Evolutionary conservation across 2,329 filamentous ascomycete genomes (phyloP).

Genomic region (Colletotrichum sp.): DNA sequence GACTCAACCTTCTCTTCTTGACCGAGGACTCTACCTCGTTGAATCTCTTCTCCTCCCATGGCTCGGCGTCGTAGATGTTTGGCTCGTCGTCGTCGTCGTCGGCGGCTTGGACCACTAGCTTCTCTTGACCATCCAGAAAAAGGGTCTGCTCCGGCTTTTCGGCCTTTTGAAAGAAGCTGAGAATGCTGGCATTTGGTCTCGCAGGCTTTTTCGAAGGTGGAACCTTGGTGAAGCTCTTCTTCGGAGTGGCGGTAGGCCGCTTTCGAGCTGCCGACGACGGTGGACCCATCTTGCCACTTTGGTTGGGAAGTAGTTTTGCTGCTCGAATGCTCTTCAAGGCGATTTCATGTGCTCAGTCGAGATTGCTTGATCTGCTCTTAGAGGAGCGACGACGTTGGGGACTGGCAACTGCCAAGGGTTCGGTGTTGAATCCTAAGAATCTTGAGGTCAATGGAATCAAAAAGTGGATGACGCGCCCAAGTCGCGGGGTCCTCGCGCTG

Average conservation of each 20-base stretch:
- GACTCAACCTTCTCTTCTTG: constrained; percentile 48
- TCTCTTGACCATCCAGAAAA: constrained; percentile 45
- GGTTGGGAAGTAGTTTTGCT: neutral
- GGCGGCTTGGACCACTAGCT: neutral
- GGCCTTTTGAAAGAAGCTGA: constrained; percentile 78
- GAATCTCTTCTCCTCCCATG: constrained; percentile 26
- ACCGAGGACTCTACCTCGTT: constrained; percentile 39
- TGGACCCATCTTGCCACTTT: constrained; percentile 12
- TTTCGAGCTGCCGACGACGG: constrained; percentile 16
- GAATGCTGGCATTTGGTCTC: constrained; percentile 67
- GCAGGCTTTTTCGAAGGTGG: constrained; percentile 34
- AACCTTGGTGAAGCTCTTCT: constrained; percentile 9
- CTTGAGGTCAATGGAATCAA: neutral
- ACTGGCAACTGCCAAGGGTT: neutral
- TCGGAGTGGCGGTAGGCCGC: constrained; percentile 18
- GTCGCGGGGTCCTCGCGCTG: neutral
- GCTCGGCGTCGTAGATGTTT: neutral
- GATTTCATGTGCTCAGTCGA: neutral
- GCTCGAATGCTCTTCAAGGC: neutral
- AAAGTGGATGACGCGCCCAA: neutral
- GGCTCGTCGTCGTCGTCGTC: neutral
- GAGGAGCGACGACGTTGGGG: neutral
- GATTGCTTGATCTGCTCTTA: neutral
- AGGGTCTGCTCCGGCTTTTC: constrained; percentile 64
- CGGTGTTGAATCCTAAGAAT: neutral